Evolutionary conservation across 331 rosid species (phyloP).

Genomic region (Pyrus hybrid): DNA sequence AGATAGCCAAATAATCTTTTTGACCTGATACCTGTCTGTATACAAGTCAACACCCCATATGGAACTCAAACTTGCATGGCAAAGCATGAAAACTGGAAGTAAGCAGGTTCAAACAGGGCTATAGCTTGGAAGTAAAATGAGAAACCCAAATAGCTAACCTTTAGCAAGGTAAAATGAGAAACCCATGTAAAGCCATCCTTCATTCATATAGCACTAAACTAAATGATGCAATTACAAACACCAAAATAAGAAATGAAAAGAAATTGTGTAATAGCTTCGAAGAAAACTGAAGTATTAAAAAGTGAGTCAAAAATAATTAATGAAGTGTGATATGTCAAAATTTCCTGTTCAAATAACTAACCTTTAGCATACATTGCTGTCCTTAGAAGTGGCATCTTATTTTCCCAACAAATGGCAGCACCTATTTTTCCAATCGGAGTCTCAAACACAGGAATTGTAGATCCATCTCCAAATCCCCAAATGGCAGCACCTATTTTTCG

Average conservation of each 20-base stretch:
- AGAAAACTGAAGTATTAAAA: background rate
- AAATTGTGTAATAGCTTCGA: background rate
- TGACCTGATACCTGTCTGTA: background rate
- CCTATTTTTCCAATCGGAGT: slow-evolving; percentile 91
- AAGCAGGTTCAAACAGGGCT: background rate
- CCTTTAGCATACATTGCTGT: slow-evolving; percentile 96
- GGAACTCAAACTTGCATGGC: background rate
- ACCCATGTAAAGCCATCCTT: background rate
- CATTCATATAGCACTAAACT: background rate
- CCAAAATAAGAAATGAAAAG: background rate
- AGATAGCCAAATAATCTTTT: background rate
- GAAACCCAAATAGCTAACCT: background rate
- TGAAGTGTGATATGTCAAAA: background rate
- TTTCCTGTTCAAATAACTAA: slow-evolving; percentile 12
- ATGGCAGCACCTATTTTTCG: no score
- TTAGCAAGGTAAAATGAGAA: no score
- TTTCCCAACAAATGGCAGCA: slow-evolving; percentile 94
- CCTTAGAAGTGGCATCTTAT: slow-evolving; percentile 83
- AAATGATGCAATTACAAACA: background rate
- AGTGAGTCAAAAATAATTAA: background rate
- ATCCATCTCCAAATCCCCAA: slow-evolving; percentile 98
- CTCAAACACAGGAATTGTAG: slow-evolving; percentile 88
- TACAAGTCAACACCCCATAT: background rate
- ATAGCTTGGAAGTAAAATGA: background rate
- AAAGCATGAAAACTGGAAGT: background rate